Conservation (phyloP, 352 stramenopile genomes). For the Thraustotheca clavata region DNA sequence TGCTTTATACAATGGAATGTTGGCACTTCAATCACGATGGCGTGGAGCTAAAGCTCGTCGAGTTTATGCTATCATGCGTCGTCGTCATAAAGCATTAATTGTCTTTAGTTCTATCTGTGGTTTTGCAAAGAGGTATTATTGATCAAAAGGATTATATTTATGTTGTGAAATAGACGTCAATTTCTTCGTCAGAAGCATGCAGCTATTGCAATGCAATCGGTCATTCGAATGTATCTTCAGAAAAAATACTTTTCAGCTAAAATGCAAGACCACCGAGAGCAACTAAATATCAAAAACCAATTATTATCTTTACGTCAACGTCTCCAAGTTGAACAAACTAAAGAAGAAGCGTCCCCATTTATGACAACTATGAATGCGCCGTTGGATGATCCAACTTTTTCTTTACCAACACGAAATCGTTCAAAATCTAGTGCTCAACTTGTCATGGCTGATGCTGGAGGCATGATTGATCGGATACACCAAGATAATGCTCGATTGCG, state of each 20-base stretch:
- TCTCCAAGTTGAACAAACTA: slow-evolving; percentile 47
- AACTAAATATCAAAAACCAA: slow-evolving; percentile 50
- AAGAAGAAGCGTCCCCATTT: too few species aligned
- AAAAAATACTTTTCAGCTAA: slow-evolving; percentile 43
- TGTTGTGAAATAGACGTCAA: slow-evolving; percentile 28
- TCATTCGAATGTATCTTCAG: slow-evolving; percentile 53
- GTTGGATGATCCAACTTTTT: too few species aligned
- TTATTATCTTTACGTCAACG: slow-evolving; percentile 47
- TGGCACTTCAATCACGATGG: slow-evolving; percentile 64
- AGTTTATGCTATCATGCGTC: slow-evolving; percentile 37
- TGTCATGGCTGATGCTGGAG: slow-evolving; percentile 81
- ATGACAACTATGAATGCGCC: too few species aligned
- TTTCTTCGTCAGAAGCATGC: slow-evolving; percentile 43
- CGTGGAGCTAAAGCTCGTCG: slow-evolving; percentile 57
- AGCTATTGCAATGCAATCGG: slow-evolving; percentile 50
- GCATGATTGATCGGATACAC: slow-evolving; percentile 72
- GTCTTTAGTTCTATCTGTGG: slow-evolving; percentile 58
- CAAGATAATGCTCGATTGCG: slow-evolving; percentile 59
- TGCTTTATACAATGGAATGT: slow-evolving; percentile 43
- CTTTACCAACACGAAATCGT: too few species aligned
- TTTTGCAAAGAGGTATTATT: slow-evolving; percentile 35
- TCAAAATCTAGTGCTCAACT: slow-evolving; percentile 57
- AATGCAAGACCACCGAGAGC: slow-evolving; percentile 44
- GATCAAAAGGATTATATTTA: background rate
- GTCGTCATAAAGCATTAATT: slow-evolving; percentile 49